Conservation (phyloP, 164 flowering plant genomes). For the Macadamia tetraphylla region DNA sequence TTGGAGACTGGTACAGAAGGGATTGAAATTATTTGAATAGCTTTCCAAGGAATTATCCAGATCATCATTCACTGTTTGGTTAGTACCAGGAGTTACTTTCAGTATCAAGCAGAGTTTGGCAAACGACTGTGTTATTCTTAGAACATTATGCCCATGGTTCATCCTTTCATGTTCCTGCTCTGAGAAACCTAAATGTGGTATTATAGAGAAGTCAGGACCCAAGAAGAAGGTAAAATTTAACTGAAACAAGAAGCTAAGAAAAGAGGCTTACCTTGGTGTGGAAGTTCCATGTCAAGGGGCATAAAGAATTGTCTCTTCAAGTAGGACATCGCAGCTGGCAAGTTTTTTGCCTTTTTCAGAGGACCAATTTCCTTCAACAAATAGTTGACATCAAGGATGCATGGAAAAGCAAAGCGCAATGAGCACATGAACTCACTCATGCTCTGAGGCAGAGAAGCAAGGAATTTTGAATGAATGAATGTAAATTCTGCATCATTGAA, state of each 20-base stretch:
- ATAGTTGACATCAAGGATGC: conserved; percentile 53
- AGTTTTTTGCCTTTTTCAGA: conserved; percentile 33
- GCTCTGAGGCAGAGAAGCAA: conserved; percentile 63
- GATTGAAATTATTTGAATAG: conserved; percentile 35
- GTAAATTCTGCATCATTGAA: conserved; percentile 58
- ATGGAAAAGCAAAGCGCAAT: conserved; percentile 49
- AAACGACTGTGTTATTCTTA: conserved; percentile 49
- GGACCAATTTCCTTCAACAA: conserved; percentile 59
- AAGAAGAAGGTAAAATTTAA: not conserved
- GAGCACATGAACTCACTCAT: conserved; percentile 54
- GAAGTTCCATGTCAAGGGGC: conserved; percentile 55
- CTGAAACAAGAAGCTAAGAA: too few relatives aligned
- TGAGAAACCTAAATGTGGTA: conserved; percentile 15
- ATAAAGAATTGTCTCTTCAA: conserved; percentile 50
- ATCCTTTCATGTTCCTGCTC: conserved; percentile 33
- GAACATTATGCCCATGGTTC: conserved; percentile 51
- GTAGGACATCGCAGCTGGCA: conserved; percentile 50
- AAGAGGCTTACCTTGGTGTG: conserved; percentile 42
- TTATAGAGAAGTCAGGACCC: not conserved
- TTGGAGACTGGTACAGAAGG: conserved; percentile 19
- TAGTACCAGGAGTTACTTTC: conserved; percentile 27
- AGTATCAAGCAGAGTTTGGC: conserved; percentile 51
- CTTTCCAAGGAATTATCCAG: conserved; percentile 22
- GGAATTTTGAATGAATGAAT: conserved; percentile 68
- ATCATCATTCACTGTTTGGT: conserved; percentile 7